Base-by-base conservation (phyloP, 2,329 filamentous ascomycete genomes). In the Rutstroemia sp. region DNA sequence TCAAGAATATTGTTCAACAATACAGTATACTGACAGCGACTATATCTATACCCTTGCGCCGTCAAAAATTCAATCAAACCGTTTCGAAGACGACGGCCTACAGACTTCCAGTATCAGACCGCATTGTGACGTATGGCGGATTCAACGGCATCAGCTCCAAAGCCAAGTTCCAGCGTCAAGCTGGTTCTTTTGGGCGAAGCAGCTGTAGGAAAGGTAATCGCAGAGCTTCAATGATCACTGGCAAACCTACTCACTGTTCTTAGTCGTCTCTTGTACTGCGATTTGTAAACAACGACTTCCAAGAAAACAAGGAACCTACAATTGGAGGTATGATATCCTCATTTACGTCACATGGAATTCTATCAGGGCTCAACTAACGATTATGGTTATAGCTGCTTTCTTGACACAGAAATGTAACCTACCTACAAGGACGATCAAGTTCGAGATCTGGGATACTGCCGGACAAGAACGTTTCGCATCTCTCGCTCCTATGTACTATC, bases 131-230 rank as follows among this genome's bases (percentile, higher is more conserved):
- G 37, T 54, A 92, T 92, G 88, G 83, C 87, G 70, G 88, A 92
- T 72, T 77, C 83, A 71, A 83, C 82, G 66, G 79, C 85, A 66
- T 87, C 90, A 66, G 79, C 85, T 67, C 88, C 90, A 60, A 99
- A 97, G 79, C 94, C 94, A 61, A 97, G 92, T 80, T 97, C 92
- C 85, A 99, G 94, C 78, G 94, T 99, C 73, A 99, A 99, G 86
- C 87, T 99, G 66, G 94, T 99, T 63, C 83, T 99, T 71, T 86
- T 99, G 58, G 94, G 94, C 65, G 94, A 99, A 77, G 94, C 94
- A 62, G 94, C 94, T 59, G 94, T 99, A 57, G 94, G 94, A 83
- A 99, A 99, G 87, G 94, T 96, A 78, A 42, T 38, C n/a, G 14
- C 30, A 41, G 18, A 52, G 56, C 12, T 42, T 12, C 3, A 16